Conservation (phyloP, 176 grass and related monocot species). For the Musa schizocarpa region DNA sequence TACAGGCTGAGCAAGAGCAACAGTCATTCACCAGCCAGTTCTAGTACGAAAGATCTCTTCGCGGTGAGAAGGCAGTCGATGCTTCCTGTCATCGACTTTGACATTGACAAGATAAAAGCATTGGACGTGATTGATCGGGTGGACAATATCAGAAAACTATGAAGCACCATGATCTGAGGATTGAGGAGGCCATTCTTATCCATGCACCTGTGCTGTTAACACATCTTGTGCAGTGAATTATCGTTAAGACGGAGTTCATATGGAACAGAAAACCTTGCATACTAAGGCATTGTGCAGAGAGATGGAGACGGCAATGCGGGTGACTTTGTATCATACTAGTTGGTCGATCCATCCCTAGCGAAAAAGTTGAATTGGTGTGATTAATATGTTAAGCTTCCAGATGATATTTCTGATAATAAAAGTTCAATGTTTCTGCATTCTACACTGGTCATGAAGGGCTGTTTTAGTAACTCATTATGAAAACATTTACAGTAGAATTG, state of each 20-base stretch:
- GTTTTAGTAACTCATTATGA: no score
- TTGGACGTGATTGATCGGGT: slow-evolving; percentile 84
- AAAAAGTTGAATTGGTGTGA: no score
- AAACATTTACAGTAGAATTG: no score
- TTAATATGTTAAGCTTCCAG: no score
- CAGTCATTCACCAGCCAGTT: slow-evolving; percentile 61
- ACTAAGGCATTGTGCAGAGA: neutral
- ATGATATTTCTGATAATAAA: no score
- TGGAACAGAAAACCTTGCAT: neutral
- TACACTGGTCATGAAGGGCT: no score
- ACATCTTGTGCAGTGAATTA: neutral
- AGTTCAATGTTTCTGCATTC: no score
- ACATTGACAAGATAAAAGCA: slow-evolving; percentile 71
- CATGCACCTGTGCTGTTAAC: no score
- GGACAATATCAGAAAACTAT: slow-evolving; percentile 50
- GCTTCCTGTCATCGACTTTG: slow-evolving; percentile 76
- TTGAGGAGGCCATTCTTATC: neutral
- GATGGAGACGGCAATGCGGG: neutral
- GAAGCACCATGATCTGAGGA: slow-evolving; percentile 3
- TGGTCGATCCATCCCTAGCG: no score
- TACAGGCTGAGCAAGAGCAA: slow-evolving; percentile 90
- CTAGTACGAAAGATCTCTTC: slow-evolving; percentile 41
- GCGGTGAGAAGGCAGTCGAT: slow-evolving; percentile 43
- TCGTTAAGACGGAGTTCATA: neutral
- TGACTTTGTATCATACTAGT: no score